Base-by-base conservation (phyloP, 2,329 filamentous ascomycete species). In the Onygena corvina region DNA sequence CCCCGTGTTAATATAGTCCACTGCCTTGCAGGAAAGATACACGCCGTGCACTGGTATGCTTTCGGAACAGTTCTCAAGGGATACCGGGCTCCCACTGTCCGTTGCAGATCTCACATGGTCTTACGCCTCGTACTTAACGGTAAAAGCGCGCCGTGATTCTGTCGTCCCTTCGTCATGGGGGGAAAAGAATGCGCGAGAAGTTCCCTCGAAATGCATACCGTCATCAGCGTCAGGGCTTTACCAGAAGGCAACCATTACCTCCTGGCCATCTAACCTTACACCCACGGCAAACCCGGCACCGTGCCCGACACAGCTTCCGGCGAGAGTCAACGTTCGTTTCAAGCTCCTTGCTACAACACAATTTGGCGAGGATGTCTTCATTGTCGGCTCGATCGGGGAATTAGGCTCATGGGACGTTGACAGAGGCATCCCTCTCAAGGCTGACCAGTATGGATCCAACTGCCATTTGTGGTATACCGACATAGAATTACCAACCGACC, bases 301-400 rank as follows among this genome's bases (percentile, higher is more conserved):
- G n/a, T 50, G 46, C 18, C 51, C 53, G 9, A 54, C 49, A 14
- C 48, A 52, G 0, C 52, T 60, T 2, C 57, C 61, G 0, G 60
- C 70, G 0, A 64, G 71, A 0, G 73, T 83, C 4, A 68, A 75
- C 0, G 76, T 87, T 5, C 78, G 77, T 0, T 86, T 87, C 65
- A 69, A 77, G 44, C 77, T 75, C 53, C 59, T 71, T 1, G 78
- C 74, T 16, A 71, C 67, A 1, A 86, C 83, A 0, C 60, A 59
- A 1, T 77, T 62, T 45, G 83, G 83, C 3, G 72, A 86, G 61
- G 79, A 73, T 6, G 72, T 88, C 59, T 83, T 80, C 61, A 62
- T 88, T 9, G 71, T 75, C 0, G 84, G 84, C 14, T 77, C 73
- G 49, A 71, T 74, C 44, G 58, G 70, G 1, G 67, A 74, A 25